Evolutionary conservation across 2,329 filamentous ascomycete genomes (phyloP), one percentile per base, ranked within the genome.

Genomic region (Furcasterigmium furcatum): DNA sequence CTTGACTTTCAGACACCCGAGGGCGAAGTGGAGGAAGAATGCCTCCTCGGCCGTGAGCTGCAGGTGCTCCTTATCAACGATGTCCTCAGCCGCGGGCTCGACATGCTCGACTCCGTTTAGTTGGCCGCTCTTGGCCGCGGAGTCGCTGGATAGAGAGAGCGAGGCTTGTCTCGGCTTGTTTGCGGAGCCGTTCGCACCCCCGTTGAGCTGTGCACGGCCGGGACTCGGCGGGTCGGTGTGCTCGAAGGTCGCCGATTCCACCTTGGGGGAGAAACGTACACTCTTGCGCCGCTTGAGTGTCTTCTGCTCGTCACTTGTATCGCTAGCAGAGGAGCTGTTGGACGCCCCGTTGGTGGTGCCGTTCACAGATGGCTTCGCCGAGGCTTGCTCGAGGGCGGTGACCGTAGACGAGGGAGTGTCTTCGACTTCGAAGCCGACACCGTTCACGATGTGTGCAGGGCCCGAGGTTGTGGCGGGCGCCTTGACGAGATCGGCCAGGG

Each of bases 1-100:
- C 2, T 68, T 68, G 12, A 97, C 74, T 4, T 75, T 68, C 9
- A 99, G 75, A 4, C 79, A 79, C 1, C 92, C 92, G 1, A 99
- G 73, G 0, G 79, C 86, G 60, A 95, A 97, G 5, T 74, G 76
- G 9, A 99, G 77, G 63, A 96, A 99, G 66, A 97, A 95, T 0
- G 91, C 85, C 66, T 99, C 94, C 63, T 96, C 91, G 0, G 86
- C 79, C 3, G 86, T 91, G 9, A 99, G 75, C 61, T 97, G 94
- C n/a, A 96, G 82, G 59, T 96, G 91, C 58, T 99, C 94, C 67
- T 70, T 76, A 53, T 80, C 73, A 42, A 64, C 56, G 4, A 79
- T 57, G n/a, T 62, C 53, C 8, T 36, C 41, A 5, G 30, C 2
- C 4, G 12, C 27, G 2, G 34, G 7, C 13, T 42, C 29, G 34